phyloP scores from a whole-genome alignment of 2,329 filamentous ascomycete species.

The Fusarium sulawesiense region DNA sequence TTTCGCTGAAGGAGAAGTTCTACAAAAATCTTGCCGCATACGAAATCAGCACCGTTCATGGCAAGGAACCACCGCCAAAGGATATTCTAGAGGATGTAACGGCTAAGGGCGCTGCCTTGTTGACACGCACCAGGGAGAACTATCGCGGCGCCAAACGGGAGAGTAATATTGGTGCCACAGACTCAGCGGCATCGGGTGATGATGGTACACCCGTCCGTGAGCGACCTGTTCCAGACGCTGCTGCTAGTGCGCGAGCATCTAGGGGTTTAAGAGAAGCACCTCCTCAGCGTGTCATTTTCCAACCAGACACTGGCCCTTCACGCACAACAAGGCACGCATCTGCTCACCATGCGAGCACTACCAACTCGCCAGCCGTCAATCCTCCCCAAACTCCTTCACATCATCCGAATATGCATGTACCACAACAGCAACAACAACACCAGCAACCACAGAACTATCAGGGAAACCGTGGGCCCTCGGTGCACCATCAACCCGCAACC shows the following conservation, averaged over 20 bases:
- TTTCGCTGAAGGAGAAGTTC: constrained; percentile 87
- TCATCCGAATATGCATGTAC: constrained; percentile 49
- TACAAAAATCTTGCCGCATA: constrained; percentile 91
- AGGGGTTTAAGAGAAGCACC: constrained; percentile 83
- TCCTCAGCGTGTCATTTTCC: constrained; percentile 84
- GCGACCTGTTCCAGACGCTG: constrained; percentile 61
- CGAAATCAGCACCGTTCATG: constrained; percentile 82
- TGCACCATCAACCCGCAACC: constrained; percentile 64
- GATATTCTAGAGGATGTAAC: constrained; percentile 90
- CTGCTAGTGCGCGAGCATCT: constrained; percentile 68
- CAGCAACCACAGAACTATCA: constrained; percentile 46
- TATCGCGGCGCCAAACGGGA: constrained; percentile 65
- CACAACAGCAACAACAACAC: constrained; percentile 43
- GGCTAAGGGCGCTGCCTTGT: constrained; percentile 83
- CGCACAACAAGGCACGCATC: constrained; percentile 71
- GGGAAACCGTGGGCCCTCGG: constrained; percentile 56
- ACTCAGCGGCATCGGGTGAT: constrained; percentile 69
- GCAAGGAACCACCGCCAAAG: constrained; percentile 84
- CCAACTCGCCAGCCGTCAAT: constrained; percentile 45
- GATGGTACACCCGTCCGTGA: constrained; percentile 69
- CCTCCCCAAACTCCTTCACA: constrained; percentile 49
- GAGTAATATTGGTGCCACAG: constrained; percentile 63
- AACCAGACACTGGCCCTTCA: constrained; percentile 77
- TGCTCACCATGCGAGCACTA: constrained; percentile 54
- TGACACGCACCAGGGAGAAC: constrained; percentile 83